Evolutionary conservation across 2,329 filamentous ascomycete species (phyloP), one percentile per base, ranked within the genome.

Genomic region (Aureobasidium musti): DNA sequence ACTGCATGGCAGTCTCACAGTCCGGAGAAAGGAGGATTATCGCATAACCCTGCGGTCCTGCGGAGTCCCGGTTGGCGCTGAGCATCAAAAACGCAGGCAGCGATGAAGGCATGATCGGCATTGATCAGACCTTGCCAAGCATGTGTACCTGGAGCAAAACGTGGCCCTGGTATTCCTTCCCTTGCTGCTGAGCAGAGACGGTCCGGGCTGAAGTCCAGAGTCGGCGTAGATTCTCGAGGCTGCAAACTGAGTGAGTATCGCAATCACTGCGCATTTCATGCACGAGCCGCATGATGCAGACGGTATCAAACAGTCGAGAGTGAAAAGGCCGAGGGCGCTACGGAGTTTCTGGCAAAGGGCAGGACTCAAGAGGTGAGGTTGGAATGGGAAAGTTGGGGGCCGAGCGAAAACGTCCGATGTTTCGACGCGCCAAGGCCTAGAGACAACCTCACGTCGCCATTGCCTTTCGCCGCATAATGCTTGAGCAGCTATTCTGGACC

Each of bases 361-460:
- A 56, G 14, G 60, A 21, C 50, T 54, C 61, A 54, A 30, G 61
- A 64, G 35, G 61, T 64, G 61, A 64, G 61, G 61, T 64, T 64
- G 61, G 45, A 39, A 43, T 49, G 35, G 26, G 37, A 37, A 64
- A 63, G 43, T 37, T 35, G 61, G 41, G 37, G 26, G 61, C 61
- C 61, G 61, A 64, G 61, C 45, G 60, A 39, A 45, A 64, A 64
- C 45, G 33, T 63, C 59, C 43, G 59, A 50, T 21, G 41, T 61
- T 61, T 61, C 41, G 41, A 61, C 57, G 43, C 59, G 59, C 59
- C 59, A 63, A 63, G 59, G 8, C 26, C 33, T 21, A 19, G 28
- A n/a, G 30, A 61, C 43, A 41, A 61, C 57, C 23, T 26, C 30
- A 52, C 45, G 21, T 52, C 59, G 33, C 19, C 30, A 11, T 63